These are phyloP conservation scores for Stachybotrys chartarum DNA, from an alignment of 2,329 filamentous ascomycete genomes.

Conservation along the genomic window DNA sequence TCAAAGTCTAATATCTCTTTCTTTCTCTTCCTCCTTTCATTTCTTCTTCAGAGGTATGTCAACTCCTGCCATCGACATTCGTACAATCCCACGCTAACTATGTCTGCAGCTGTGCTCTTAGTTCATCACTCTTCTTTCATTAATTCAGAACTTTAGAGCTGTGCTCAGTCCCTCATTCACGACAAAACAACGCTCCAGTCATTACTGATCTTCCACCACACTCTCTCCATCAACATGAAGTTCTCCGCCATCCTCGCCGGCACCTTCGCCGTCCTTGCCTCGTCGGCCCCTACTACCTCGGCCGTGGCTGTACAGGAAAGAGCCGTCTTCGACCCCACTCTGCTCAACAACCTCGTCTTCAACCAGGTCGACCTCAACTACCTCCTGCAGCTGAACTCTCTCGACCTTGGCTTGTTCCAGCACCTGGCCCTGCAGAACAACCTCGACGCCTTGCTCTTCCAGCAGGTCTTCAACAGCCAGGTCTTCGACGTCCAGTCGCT, in stretches of 20 bases:
- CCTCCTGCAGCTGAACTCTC: slow-evolving; percentile 37
- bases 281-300: slow-evolving; percentile 30
- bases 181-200: slow-evolving; percentile 7
- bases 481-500: slow-evolving; percentile 32
- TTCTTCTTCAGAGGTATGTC: not conserved
- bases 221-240: slow-evolving; percentile 38
- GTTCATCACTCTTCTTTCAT: slow-evolving; percentile 10
- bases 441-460: slow-evolving; percentile 36
- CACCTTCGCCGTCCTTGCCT: slow-evolving; percentile 35
- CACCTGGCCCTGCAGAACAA: slow-evolving; percentile 31
- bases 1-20: not conserved
- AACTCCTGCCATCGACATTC: not conserved
- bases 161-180: slow-evolving; percentile 10
- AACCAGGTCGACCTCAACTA: slow-evolving; percentile 34
- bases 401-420: slow-evolving; percentile 36
- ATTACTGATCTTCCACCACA: slow-evolving; percentile 5
- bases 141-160: slow-evolving; percentile 7
- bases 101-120: slow-evolving; percentile 1
- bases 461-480: slow-evolving; percentile 31
- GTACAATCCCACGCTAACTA: not conserved
- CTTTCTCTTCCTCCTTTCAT: not conserved
- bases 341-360: slow-evolving; percentile 33
- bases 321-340: slow-evolving; percentile 28
- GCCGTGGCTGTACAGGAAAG: slow-evolving; percentile 20
- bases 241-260: slow-evolving; percentile 35